Percentiles rank a stretch among this genome's conserved stretches.
Evolutionary conservation across 805 yeast genomes (phyloP).

Genomic region (Sugiyamaella chiloensis): DNA sequence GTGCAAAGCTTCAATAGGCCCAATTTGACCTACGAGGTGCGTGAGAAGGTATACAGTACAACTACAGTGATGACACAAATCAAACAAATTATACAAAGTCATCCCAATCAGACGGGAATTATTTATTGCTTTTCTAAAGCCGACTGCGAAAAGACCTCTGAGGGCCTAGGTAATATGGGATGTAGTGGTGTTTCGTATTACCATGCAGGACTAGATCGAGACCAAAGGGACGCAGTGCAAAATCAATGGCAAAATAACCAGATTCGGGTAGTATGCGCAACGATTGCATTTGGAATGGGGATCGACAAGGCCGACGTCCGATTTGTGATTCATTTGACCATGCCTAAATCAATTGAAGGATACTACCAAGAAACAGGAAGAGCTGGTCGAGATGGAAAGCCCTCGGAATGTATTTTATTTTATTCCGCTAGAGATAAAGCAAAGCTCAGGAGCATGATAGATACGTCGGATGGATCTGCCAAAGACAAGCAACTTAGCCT

Average conservation of each 20-base stretch:
- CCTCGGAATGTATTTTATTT: conserved; percentile 77
- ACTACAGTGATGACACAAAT: conserved; percentile 47
- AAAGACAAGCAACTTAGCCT: conserved; percentile 66
- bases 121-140: conserved; percentile 90
- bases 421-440: conserved; percentile 80
- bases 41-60: conserved; percentile 52
- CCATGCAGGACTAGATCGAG: conserved; percentile 92
- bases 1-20: conserved; percentile 92
- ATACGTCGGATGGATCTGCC: conserved; percentile 65
- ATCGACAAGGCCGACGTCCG: conserved; percentile 96
- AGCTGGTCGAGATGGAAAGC: conserved; percentile 93
- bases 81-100: conserved; percentile 48
- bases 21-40: conserved; percentile 75
- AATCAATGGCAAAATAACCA: conserved; percentile 72
- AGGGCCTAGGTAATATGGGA: conserved; percentile 55
- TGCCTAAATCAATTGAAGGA: conserved; percentile 91
- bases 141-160: conserved; percentile 79
- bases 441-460: conserved; percentile 70
- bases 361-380: conserved; percentile 98
- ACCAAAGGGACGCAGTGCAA: conserved; percentile 71
- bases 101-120: conserved; percentile 68
- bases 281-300: conserved; percentile 99
- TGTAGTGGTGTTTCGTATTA: conserved; percentile 68
- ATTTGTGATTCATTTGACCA: conserved; percentile 80
- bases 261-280: conserved; percentile 85